Base-by-base conservation (phyloP, 768 basidiomycete species). In the Suillus subalutaceus region DNA sequence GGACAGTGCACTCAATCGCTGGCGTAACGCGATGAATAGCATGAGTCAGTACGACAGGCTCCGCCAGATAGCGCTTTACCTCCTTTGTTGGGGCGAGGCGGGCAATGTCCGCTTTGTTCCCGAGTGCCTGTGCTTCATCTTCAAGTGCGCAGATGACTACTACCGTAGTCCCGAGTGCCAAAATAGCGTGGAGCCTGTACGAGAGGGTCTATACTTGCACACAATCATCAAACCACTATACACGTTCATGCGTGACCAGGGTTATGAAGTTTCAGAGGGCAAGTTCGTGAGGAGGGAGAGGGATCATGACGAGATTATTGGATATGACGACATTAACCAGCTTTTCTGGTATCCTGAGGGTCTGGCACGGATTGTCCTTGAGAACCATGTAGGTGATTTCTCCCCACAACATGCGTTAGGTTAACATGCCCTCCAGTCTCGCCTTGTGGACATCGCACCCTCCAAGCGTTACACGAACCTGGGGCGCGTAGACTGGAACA, bases 341-440 rank as follows among this genome's bases (percentile, higher is more conserved):
- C 82, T 99, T 30, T 99, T 99, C 81, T 99, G 97, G 97, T 99
- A 99, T 77, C 97, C 97, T 3, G 97, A 99, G 77, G 97, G 97
- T 61, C 85, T 99, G 63, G 92, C 94, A 1, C 91, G 93, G 71
- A 98, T 99, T 70, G 89, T 95, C 16, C 85, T 99, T 38, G 84
- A 82, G 43, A 95, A 98, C 77, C 93, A 92, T 73, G 94, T 96
- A 71, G 65, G 88, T 79, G 20, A 6, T 0, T 30, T 37, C 40
- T 0, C 58, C 40, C 16, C 23, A 18, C 40, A 30, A 0, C 23
- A 30, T 30, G 16, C 10, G 5, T 41, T 7, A 59, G 13, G 26
- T 26, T 70, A n/a, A 30, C 37, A 61, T 62, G 43, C 26, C 3
- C 20, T 71, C 8, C 67, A 96, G 94, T 91, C 91, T 62, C 95